Evolutionary conservation across 2,329 filamentous ascomycete species (phyloP).

Genomic region (Exophiala bonariae): DNA sequence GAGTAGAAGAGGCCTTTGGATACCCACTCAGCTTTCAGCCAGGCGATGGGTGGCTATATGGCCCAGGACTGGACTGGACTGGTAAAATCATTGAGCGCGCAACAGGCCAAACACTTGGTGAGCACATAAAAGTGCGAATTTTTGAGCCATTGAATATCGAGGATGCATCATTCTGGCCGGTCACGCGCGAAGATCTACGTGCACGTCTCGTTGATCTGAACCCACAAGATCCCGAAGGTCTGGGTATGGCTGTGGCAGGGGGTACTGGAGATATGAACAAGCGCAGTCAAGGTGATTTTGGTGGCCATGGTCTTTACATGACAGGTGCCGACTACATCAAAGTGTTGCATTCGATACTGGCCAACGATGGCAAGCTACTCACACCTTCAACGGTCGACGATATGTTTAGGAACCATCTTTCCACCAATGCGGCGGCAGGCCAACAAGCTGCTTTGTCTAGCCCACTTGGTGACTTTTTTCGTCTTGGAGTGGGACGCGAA

Average conservation of each 20-base stretch:
- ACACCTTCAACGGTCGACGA: conserved; percentile 20
- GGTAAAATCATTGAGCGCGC: conserved; percentile 49
- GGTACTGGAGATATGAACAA: conserved; percentile 28
- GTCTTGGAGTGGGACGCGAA: conserved; percentile 34
- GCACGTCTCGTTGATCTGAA: conserved; percentile 39
- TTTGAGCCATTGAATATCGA: conserved; percentile 48
- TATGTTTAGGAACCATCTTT: conserved; percentile 34
- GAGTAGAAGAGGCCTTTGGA: conserved; percentile 47
- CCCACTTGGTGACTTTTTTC: conserved; percentile 38
- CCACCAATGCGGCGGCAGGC: conserved; percentile 27
- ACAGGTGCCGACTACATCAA: conserved; percentile 31
- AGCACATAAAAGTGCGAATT: conserved; percentile 50
- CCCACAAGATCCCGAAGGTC: conserved; percentile 35
- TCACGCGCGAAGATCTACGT: conserved; percentile 38
- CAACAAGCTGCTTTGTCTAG: conserved; percentile 33
- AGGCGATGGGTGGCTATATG: conserved; percentile 62
- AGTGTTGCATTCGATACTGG: conserved; percentile 38
- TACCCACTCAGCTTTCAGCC: conserved; percentile 64
- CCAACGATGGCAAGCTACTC: conserved; percentile 41
- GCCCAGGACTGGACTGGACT: conserved; percentile 56
- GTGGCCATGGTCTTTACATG: conserved; percentile 46
- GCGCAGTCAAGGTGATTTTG: conserved; percentile 39
- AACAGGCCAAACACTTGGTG: conserved; percentile 44
- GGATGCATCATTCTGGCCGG: conserved; percentile 57
- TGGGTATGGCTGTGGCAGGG: conserved; percentile 38